A percentile compares a stretch with the other conserved stretches of the same genome.
Conservation (phyloP, 179 eudicot genomes). For the Beta macrorhiza region DNA sequence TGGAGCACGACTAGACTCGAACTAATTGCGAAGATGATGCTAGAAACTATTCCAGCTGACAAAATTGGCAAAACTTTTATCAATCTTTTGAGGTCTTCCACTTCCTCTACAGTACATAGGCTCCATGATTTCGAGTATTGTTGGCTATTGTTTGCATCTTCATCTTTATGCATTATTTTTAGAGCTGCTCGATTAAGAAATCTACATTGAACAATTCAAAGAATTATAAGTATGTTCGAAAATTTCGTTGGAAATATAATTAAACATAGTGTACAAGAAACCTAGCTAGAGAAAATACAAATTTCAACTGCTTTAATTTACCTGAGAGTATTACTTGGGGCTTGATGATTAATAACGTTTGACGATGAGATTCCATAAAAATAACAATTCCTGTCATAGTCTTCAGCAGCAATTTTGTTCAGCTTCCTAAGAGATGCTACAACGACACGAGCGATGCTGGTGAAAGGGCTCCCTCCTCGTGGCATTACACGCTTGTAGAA, state of each 20-base stretch:
- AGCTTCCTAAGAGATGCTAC: not conserved
- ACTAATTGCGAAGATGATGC: too few relatives aligned
- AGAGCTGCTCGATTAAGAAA: not conserved
- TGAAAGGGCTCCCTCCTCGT: not conserved
- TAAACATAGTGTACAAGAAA: too few relatives aligned
- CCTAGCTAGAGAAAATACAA: too few relatives aligned
- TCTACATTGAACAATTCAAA: not conserved
- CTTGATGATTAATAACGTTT: not conserved
- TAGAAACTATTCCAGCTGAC: too few relatives aligned
- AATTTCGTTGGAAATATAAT: too few relatives aligned
- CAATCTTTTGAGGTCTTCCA: too few relatives aligned
- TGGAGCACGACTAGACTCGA: too few relatives aligned
- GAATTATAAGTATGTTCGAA: too few relatives aligned
- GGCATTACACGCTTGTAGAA: constrained; percentile 13
- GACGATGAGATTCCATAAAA: not conserved
- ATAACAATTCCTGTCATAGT: not conserved
- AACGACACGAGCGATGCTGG: constrained; percentile 2
- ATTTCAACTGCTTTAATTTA: not conserved
- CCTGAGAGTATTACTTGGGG: not conserved
- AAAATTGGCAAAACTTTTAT: too few relatives aligned
- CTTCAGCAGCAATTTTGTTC: not conserved
- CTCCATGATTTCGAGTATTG: too few relatives aligned
- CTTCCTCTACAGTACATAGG: too few relatives aligned
- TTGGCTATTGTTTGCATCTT: not conserved
- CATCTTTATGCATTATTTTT: not conserved